A percentile compares a stretch with the other conserved stretches of the same genome.
phyloP scores from a whole-genome alignment of 2,329 filamentous ascomycete species.

The Colletotrichum phormii region DNA sequence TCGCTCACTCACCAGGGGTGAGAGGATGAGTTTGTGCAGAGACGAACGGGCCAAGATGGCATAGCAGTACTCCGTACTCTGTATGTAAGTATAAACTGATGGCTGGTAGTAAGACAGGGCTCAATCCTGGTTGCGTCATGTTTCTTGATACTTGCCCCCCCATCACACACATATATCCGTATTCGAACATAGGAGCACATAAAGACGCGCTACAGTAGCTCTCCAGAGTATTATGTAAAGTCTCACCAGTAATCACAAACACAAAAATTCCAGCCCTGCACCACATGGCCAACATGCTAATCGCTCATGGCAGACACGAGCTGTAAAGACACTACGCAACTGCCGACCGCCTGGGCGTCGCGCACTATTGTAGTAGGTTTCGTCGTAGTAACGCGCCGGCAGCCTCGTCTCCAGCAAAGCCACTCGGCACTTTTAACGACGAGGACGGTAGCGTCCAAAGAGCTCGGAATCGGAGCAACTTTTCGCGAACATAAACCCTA shows the following conservation, averaged over 20 bases:
- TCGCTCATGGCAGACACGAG: constrained; percentile 33
- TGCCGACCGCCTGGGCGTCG: constrained; percentile 19
- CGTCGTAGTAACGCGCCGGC: constrained; percentile 15
- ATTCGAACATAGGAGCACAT: not conserved
- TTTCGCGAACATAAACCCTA: not conserved
- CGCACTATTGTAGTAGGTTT: constrained; percentile 19
- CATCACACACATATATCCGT: not conserved
- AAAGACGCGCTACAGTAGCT: not conserved
- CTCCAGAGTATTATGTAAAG: constrained; percentile 8
- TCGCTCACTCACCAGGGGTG: not conserved
- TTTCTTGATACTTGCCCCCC: not conserved
- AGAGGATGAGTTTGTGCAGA: not conserved
- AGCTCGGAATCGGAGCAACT: not conserved
- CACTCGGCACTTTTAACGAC: not conserved
- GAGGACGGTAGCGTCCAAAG: not conserved
- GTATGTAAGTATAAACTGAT: not conserved
- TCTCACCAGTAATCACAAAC: constrained; percentile 1
- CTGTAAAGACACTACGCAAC: constrained; percentile 25
- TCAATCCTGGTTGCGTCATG: constrained; percentile 5
- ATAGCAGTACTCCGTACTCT: not conserved
- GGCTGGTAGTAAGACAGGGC: not conserved
- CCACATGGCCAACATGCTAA: constrained; percentile 36
- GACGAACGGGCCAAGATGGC: not conserved
- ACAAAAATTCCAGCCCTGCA: not conserved
- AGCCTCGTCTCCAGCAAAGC: not conserved